A percentile compares a stretch with the other conserved stretches of the same genome.
Evolutionary conservation across 371 early-diverging fungal species (phyloP).

Genomic region (Mortierella sp.): DNA sequence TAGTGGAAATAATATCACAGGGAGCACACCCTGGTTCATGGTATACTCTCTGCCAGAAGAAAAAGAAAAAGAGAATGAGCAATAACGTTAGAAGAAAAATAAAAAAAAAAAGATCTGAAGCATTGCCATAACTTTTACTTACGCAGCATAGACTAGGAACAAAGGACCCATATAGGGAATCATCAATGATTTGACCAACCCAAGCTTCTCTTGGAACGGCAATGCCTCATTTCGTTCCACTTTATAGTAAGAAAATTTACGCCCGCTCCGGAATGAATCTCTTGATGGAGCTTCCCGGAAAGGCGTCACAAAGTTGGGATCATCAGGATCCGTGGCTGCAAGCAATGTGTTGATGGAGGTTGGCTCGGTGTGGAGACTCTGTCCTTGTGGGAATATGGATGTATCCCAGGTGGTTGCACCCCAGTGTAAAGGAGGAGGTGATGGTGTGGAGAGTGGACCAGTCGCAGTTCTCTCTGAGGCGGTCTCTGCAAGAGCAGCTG

Average conservation of each 20-base stretch:
- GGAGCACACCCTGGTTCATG: conserved; percentile 62
- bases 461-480: background rate
- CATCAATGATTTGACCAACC: conserved; percentile 39
- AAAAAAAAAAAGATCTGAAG: background rate
- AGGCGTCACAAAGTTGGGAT: conserved; percentile 37
- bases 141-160: conserved; percentile 55
- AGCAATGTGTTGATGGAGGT: conserved; percentile 47
- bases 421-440: background rate
- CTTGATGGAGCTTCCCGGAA: conserved; percentile 16
- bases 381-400: conserved; percentile 9
- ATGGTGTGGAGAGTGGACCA: background rate
- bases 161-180: conserved; percentile 55
- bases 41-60: conserved; percentile 53
- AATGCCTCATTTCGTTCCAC: conserved; percentile 29
- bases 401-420: conserved; percentile 13
- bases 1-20: conserved; percentile 55
- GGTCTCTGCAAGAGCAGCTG: background rate
- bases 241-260: conserved; percentile 14
- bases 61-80: background rate
- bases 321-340: conserved; percentile 42
- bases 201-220: conserved; percentile 48
- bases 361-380: conserved; percentile 13
- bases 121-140: conserved; percentile 10
- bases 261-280: conserved; percentile 7
- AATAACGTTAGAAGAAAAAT: background rate